A percentile compares a stretch with the other conserved stretches of the same genome.
Evolutionary conservation across 805 yeast genomes (phyloP).

Genomic region (Danielozyma ontarioensis): DNA sequence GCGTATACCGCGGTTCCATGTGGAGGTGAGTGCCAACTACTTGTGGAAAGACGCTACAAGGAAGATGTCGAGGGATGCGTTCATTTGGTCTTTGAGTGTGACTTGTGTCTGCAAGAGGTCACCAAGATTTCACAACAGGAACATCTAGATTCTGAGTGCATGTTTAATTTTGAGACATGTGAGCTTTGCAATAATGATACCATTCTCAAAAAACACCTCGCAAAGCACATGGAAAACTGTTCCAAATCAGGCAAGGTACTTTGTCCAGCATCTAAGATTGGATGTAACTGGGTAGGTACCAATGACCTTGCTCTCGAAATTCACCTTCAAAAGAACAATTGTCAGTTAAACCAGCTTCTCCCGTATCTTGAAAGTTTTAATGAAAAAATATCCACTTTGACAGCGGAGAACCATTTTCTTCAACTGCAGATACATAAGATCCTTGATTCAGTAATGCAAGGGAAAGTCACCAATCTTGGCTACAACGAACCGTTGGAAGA

Average conservation of each 20-base stretch:
- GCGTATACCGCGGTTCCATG: constrained; percentile 7
- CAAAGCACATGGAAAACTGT: constrained; percentile 40
- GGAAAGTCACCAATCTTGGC: constrained; percentile 47
- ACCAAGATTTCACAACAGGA: constrained; percentile 1
- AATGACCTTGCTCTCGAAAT: constrained; percentile 32
- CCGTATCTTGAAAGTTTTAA: constrained; percentile 21
- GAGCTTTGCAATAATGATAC: constrained; percentile 37
- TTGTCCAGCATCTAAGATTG: constrained; percentile 45
- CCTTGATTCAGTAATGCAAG: constrained; percentile 44
- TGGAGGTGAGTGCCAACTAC: neutral
- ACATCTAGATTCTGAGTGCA: constrained; percentile 3
- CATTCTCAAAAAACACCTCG: constrained; percentile 33
- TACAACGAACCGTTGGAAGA: constrained; percentile 45
- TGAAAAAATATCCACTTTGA: constrained; percentile 19
- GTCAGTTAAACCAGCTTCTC: constrained; percentile 25
- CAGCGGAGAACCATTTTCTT: constrained; percentile 32
- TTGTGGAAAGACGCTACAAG: neutral
- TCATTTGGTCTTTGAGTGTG: constrained; percentile 2
- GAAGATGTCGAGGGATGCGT: constrained; percentile 1
- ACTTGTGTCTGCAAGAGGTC: constrained; percentile 1
- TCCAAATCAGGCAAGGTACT: constrained; percentile 29
- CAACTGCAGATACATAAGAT: constrained; percentile 42
- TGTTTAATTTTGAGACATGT: constrained; percentile 35
- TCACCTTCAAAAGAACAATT: constrained; percentile 25
- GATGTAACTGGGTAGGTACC: constrained; percentile 45